These are phyloP conservation scores for Lentithecium fluviatile DNA, from an alignment of 495 filamentous ascomycete species.

Conservation along the genomic window DNA sequence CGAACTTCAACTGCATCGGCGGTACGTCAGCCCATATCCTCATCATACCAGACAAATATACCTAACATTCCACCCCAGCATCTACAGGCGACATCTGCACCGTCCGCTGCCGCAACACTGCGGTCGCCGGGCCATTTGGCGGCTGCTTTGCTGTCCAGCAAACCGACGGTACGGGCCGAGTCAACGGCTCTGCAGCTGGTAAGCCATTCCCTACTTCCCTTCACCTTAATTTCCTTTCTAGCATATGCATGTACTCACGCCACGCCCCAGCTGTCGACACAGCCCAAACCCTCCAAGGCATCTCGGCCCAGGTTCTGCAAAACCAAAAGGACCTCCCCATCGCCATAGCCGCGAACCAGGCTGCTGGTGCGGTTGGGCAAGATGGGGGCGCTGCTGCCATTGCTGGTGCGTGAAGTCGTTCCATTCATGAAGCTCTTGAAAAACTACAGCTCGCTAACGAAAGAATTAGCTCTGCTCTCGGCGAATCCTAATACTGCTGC, in stretches of 20 bases:
- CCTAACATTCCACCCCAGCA: slow-evolving; percentile 1
- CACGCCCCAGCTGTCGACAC: slow-evolving; percentile 16
- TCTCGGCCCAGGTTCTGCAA: slow-evolving; percentile 18
- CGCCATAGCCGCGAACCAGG: slow-evolving; percentile 23
- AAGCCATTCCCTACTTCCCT: not conserved
- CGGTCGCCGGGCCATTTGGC: slow-evolving; percentile 20
- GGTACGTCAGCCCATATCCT: not conserved
- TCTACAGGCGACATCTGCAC: slow-evolving; percentile 24
- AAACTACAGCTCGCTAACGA: too few relatives aligned
- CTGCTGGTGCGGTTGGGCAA: slow-evolving; percentile 8
- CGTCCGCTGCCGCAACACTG: slow-evolving; percentile 19
- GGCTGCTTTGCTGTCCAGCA: slow-evolving; percentile 25
- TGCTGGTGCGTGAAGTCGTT: slow-evolving; percentile 20
- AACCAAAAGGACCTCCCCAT: slow-evolving; percentile 19
- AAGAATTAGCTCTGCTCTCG: slow-evolving; percentile 10
- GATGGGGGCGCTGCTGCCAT: slow-evolving; percentile 9
- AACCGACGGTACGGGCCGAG: slow-evolving; percentile 18
- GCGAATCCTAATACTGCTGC: not conserved
- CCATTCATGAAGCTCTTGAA: too few relatives aligned
- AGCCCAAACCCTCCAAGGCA: slow-evolving; percentile 17
- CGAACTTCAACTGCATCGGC: slow-evolving; percentile 22
- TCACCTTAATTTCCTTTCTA: not conserved
- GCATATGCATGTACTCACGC: slow-evolving; percentile 4
- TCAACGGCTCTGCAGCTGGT: slow-evolving; percentile 14
- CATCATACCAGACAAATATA: not conserved